Evolutionary conservation across 2,329 filamentous ascomycete genomes (phyloP), one percentile per base, ranked within the genome.

Genomic region (Curvularia sp.): DNA sequence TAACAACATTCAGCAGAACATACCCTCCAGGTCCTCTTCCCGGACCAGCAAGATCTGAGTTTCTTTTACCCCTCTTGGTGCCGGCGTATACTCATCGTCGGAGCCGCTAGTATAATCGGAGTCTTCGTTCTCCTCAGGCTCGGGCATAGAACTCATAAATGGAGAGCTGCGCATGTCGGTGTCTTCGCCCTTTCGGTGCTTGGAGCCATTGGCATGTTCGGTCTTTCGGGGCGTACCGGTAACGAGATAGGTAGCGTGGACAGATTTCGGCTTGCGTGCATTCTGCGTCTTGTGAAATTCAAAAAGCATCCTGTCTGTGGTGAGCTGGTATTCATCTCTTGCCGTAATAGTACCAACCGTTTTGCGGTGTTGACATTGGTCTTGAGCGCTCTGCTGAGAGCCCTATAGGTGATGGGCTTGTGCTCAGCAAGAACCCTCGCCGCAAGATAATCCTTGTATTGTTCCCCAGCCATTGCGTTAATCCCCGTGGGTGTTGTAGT

Each of bases 221-320:
- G 53, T 15, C 13, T 36, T 43, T 52, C 78, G 82, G 69, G 86
- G 89, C 21, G 81, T 85, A 38, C 94, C 95, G 49, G 88, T 90
- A 45, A 99, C 74, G 48, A 97, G 81, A 78, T 97, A 99, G n/a
- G 93, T 97, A 43, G 94, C 95, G 79, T 96, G 87, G n/a, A 97
- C 82, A 25, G 87, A 89, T 21, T 87, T 85, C 0, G 90, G 83
- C 60, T 87, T 89, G 76, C 89, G 91, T 53, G 81, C 83, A 76
- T 93, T 96, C 74, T 96, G 90, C 55, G 83, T 86, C 61, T 84
- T 83, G 75, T 97, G 87, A 67, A 96, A 98, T 30, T 96, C 91
- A 77, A 87, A 96, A 15, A 93, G 86, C 86, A 95, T 96, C 76
- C 89, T 96, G 36, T 1, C 32, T 19, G 57, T 5, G 5, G 46